Base-by-base conservation (phyloP, 768 basidiomycete species). In the Rhodotorula babjevae region DNA sequence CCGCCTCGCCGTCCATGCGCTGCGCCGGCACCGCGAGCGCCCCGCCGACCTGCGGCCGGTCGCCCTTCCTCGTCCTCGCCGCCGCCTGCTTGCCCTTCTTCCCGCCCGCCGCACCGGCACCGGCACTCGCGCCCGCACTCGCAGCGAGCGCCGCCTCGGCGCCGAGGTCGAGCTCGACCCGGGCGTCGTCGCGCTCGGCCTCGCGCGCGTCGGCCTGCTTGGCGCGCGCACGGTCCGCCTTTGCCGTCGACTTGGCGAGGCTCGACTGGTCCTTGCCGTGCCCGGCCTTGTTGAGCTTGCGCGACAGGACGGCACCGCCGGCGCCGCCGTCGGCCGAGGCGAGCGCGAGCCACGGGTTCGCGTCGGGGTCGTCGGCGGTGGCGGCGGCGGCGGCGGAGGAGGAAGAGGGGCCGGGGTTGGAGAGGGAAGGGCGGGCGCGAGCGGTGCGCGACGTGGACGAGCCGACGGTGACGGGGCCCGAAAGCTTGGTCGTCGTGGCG, bases 331-430 rank as follows among this genome's bases (percentile, higher is more conserved):
- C 63, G 46, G 52, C 67, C 16, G 44, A 46, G 14, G 77, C 73
- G n/a, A 80, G 82, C 1, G 82, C 81, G 27, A 96, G 87, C 93
- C 95, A 97, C 18, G 94, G 94, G 80, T 98, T 98, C 18, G 74
- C 69, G 29, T 79, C 79, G n/a, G 29, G 59, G 25, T 9, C 42
- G 33, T 27, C 15, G 36, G 50, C 31, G 33, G 40, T 33, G 36
- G 19, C 18, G 25, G 5, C 50, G 50, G 50, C 23, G 25, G 23
- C 50, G 50, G 25, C 11, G 5, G 16, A 14, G 33, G 61, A 7
- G 5, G 16, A 14, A n/a, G 61, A 7, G 25, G 60, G 6, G 81
- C 73, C 31, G 79, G 67, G 71, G n/a, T 68, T 68, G 5, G 80
- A 40, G 72, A 64, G 11, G 76, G 71, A 68, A 2, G 71, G 63